Base-by-base conservation (phyloP, 2,329 filamentous ascomycete genomes). In the Sphaerulina musiva region DNA sequence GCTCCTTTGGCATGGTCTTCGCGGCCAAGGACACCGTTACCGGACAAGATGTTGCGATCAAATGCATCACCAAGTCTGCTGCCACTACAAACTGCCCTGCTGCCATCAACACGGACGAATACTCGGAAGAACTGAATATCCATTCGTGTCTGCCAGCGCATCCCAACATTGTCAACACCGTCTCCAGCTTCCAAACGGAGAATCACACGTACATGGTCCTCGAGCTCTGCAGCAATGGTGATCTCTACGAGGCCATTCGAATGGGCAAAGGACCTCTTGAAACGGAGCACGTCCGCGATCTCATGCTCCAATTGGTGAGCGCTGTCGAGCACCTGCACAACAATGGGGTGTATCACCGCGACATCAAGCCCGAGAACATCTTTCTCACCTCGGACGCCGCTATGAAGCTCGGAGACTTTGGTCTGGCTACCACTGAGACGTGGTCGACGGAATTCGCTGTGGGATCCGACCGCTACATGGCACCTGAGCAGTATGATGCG, bases 281-380 rank as follows among this genome's bases (percentile, higher is more conserved):
- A 77, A 97, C 93, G 2, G 90, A 96, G 69, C 91, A 98, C 71
- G 93, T 98, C 57, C 89, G 93, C 61, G 87, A 89, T 61, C 96
- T 97, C 77, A 97, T 98, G 93, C 78, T 96, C 56, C 84, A 98
- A 74, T 82, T 98, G 34, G 82, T 98, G 50, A 85, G 88, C 69
- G 89, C 92, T 48, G 87, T 98, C 47, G 84, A 88, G 59, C 91
- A 89, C 73, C 89, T 95, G 74, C 93, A 98, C 72, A 80, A 81
- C 59, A 91, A 91, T 71, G 91, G 89, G 61, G 82, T 97, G 68
- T 96, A 90, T 71, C 93, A 98, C 70, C 88, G 93, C 58, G 93
- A 98, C 72, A 96, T 98, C 81, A 98, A 98, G 77, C 93, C 93
- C 0, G 93, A 98, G 79, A 98, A 98, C 78, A 95, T 98, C 72